Conservation (phyloP, 495 filamentous ascomycete species). For the Margaritispora aquatica region DNA sequence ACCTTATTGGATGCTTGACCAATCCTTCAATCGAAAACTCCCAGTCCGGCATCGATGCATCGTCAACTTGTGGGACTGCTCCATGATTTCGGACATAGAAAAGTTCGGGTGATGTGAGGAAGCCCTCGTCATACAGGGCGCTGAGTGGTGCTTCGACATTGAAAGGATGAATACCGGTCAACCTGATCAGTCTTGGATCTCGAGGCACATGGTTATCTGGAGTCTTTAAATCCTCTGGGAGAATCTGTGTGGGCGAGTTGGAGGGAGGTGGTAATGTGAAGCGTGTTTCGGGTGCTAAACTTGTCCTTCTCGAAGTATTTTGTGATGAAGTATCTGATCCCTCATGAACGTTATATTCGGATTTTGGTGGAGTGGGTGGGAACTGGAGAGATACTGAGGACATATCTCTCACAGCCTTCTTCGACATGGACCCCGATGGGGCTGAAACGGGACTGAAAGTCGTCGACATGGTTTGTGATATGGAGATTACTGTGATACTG, state of each 20-base stretch:
- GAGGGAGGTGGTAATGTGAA: slow-evolving; percentile 68
- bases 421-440: not conserved
- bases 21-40: slow-evolving; percentile 81
- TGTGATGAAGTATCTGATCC: slow-evolving; percentile 5
- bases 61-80: slow-evolving; percentile 69
- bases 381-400: not conserved
- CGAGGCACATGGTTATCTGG: slow-evolving; percentile 83
- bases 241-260: slow-evolving; percentile 51
- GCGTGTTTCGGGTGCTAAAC: slow-evolving; percentile 5
- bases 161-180: slow-evolving; percentile 91
- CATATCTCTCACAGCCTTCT: slow-evolving; percentile 1
- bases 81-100: slow-evolving; percentile 98
- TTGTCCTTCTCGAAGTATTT: slow-evolving; percentile 12
- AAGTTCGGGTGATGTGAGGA: slow-evolving; percentile 84
- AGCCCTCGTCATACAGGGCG: slow-evolving; percentile 77
- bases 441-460: not conserved
- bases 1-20: slow-evolving; percentile 68
- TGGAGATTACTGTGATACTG: not conserved
- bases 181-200: slow-evolving; percentile 77
- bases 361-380: slow-evolving; percentile 22
- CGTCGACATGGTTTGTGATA: not conserved
- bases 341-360: slow-evolving; percentile 14
- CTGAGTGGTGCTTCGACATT: slow-evolving; percentile 88
- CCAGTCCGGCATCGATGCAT: slow-evolving; percentile 73
- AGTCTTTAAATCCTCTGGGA: slow-evolving; percentile 72